Conservation (phyloP, 805 yeast species). For the Maudiozyma saulgeensis region DNA sequence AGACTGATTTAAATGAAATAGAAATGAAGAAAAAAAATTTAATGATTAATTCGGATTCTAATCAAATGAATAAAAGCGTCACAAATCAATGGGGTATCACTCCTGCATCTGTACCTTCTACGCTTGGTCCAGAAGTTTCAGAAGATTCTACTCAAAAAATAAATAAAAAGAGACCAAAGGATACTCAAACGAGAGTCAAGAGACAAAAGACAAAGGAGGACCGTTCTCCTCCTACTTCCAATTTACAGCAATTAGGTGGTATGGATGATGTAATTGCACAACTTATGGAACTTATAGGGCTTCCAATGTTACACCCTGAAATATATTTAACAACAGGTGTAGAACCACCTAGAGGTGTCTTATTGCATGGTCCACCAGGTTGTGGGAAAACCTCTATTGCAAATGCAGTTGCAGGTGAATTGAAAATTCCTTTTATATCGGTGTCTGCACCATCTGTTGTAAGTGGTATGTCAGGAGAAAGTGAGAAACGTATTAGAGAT, state of each 20-base stretch:
- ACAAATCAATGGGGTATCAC: conserved; percentile 55
- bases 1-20: conserved; percentile 1
- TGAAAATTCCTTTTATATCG: conserved; percentile 84
- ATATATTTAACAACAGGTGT: conserved; percentile 80
- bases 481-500: conserved; percentile 89
- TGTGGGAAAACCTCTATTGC: conserved; percentile 98
- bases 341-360: conserved; percentile 88
- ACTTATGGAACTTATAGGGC: conserved; percentile 79
- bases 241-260: conserved; percentile 77
- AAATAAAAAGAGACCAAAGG: conserved; percentile 40
- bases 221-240: conserved; percentile 59
- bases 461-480: conserved; percentile 98
- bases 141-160: conserved; percentile 1
- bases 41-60: conserved; percentile 57
- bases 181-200: conserved; percentile 28
- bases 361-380: conserved; percentile 97
- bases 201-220: conserved; percentile 40
- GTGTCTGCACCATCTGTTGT: conserved; percentile 94
- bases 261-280: conserved; percentile 77
- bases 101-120: not conserved
- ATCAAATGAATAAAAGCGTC: conserved; percentile 67
- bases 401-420: conserved; percentile 89
- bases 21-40: conserved; percentile 34
- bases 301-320: conserved; percentile 92
- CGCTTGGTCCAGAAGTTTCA: conserved; percentile 5